Conservation (phyloP, 768 basidiomycete species). For the Obba rivulosa region DNA sequence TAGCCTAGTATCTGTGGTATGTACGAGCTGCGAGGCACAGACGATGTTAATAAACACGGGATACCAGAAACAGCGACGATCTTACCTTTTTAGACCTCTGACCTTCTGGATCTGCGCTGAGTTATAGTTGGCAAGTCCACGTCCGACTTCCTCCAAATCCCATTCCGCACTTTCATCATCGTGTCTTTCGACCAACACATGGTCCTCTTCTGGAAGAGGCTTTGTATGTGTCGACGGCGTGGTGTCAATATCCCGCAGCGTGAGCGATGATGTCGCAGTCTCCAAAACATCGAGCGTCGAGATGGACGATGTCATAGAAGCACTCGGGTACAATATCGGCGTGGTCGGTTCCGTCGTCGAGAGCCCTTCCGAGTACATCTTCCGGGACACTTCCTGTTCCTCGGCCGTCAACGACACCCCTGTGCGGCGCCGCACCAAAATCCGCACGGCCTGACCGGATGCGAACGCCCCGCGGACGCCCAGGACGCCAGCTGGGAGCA, state of each 20-base stretch:
- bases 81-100: constrained; percentile 87
- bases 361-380: constrained; percentile 33
- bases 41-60: background rate
- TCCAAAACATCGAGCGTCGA: constrained; percentile 31
- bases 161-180: constrained; percentile 44
- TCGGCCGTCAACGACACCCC: constrained; percentile 7
- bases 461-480: constrained; percentile 88
- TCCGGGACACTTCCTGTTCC: constrained; percentile 16
- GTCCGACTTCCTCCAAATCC: constrained; percentile 86
- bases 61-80: constrained; percentile 3
- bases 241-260: constrained; percentile 15
- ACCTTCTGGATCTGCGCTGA: constrained; percentile 85
- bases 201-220: constrained; percentile 23
- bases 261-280: background rate
- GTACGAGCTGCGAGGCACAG: constrained; percentile 52
- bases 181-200: constrained; percentile 17
- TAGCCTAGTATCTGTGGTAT: constrained; percentile 83
- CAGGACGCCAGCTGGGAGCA: constrained; percentile 89
- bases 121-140: constrained; percentile 95
- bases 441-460: constrained; percentile 88
- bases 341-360: constrained; percentile 52
- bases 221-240: constrained; percentile 17
- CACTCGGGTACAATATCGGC: constrained; percentile 39
- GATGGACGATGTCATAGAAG: constrained; percentile 41
- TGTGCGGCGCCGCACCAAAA: constrained; percentile 50